A percentile compares a stretch with the other conserved stretches of the same genome.
phyloP scores from a whole-genome alignment of 345 rosid genomes.

The Erodium maritimum region DNA sequence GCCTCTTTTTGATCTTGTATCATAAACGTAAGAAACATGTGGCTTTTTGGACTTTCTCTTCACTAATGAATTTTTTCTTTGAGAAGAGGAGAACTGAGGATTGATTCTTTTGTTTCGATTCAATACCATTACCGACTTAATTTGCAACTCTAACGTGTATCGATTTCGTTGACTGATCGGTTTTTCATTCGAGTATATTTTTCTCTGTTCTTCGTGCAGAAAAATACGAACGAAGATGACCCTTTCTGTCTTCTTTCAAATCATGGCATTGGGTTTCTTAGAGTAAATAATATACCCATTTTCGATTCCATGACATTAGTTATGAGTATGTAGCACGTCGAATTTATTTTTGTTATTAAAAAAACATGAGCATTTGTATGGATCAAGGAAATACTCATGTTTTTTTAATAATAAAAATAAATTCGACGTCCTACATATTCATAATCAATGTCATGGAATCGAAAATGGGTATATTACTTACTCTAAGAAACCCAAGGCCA shows the following conservation, averaged over 20 bases:
- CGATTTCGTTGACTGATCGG: not conserved
- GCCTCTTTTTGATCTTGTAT: no score
- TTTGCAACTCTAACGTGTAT: not conserved
- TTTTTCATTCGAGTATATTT: not conserved
- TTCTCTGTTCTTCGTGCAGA: constrained; percentile 26
- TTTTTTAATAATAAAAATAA: no score
- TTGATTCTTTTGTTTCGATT: no score
- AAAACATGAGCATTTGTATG: no score
- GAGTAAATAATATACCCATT: constrained; percentile 27
- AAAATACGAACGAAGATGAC: constrained; percentile 75
- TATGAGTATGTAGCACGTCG: not conserved
- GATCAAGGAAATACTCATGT: no score
- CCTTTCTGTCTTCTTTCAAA: constrained; percentile 40
- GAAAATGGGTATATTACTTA: constrained; percentile 9
- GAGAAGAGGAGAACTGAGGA: no score
- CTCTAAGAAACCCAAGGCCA: constrained; percentile 60
- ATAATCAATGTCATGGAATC: not conserved
- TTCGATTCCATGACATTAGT: not conserved
- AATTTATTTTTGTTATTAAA: no score
- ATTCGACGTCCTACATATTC: not conserved
- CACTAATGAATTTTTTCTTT: no score
- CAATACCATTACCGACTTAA: no score
- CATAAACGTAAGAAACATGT: no score
- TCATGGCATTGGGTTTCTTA: constrained; percentile 46
- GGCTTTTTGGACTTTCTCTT: no score